phyloP scores from a whole-genome alignment of 75 land plant genomes.

The Cryptomeria japonica region DNA sequence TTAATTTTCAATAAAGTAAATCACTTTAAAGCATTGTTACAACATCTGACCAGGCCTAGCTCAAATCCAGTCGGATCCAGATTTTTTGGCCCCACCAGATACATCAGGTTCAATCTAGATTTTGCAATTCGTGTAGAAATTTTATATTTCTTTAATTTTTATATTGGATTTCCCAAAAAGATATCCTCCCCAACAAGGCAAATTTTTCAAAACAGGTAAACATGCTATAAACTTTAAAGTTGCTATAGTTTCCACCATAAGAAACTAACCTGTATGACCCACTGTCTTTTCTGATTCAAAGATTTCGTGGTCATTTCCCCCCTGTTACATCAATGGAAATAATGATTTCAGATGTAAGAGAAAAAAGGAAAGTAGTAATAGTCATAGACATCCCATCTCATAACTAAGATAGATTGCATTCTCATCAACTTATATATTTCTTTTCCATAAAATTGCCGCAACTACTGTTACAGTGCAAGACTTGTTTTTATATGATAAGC shows the following conservation, averaged over 20 bases:
- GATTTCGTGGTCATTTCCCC: slow-evolving; percentile 95
- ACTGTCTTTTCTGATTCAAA: slow-evolving; percentile 76
- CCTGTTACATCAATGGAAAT: slow-evolving; percentile 44
- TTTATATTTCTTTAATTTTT: no score
- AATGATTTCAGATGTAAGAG: slow-evolving; percentile 1
- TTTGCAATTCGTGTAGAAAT: no score
- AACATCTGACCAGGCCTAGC: no score
- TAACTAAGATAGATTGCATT: not conserved
- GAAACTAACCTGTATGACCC: slow-evolving; percentile 80
- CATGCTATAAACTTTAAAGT: not conserved
- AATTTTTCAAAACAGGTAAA: no score
- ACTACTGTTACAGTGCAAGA: not conserved
- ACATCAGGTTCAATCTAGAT: no score
- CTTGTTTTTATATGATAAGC: not conserved
- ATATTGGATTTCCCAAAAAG: no score
- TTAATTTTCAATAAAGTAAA: not conserved
- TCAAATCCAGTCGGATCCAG: no score
- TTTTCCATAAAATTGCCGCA: not conserved
- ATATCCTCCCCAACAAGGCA: not conserved
- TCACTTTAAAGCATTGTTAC: no score
- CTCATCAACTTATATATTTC: slow-evolving; percentile 4
- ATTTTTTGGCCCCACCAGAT: no score
- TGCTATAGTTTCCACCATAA: not conserved
- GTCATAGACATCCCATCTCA: not conserved
- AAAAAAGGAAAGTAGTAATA: not conserved